Base-by-base conservation (phyloP, 805 yeast genomes). In the Saturnispora zaruensis region DNA sequence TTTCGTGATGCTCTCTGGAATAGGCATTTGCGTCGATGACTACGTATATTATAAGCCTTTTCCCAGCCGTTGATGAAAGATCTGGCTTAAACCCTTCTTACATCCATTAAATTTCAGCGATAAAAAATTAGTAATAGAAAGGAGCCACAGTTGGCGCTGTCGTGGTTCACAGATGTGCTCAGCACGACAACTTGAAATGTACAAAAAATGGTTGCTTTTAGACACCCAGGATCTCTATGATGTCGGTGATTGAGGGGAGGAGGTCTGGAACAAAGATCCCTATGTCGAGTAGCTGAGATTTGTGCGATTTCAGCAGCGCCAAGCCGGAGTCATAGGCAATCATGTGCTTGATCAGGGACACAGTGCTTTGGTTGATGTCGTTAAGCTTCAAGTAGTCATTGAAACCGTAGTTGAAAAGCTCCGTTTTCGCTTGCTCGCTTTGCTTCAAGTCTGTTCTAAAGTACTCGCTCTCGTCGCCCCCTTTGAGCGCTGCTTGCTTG, bases 341-440 rank as follows among this genome's bases (percentile, higher is more conserved):
- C 43, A 73, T 55, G 20, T 66, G 69, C 24, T 66, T 66, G 25
- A 72, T 60, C 41, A 73, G 58, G 43, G 67, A 51, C 38, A 66
- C 63, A 1, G 74, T 56, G 24, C 73, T 65, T 16, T 65, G 65
- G 48, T 70, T 72, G 47, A 73, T 69, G 40, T 73, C 77, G 50
- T 67, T 70, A 32, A 70, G 52, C 23, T 55, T 51, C 14, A 66
- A 44, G 42, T 67, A 67, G 20, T 67, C 67, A 43, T 61, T 63
- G 45, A 56, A 55, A 20, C 59, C 61, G 48, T 68, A 66, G 51
- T 64, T 63, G 55, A 68, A 59, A 14, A 66, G 51, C 21, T 60
- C 59, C 44, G 55, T 52, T n/a, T 64, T 57, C 7, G 60, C 63
- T 44, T 67, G 70, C 16, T 55, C 53, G 23, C 66, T 56, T 24